Base-by-base conservation (phyloP, 1,284 basidiomycete species). In the Microbotryum intermedium region DNA sequence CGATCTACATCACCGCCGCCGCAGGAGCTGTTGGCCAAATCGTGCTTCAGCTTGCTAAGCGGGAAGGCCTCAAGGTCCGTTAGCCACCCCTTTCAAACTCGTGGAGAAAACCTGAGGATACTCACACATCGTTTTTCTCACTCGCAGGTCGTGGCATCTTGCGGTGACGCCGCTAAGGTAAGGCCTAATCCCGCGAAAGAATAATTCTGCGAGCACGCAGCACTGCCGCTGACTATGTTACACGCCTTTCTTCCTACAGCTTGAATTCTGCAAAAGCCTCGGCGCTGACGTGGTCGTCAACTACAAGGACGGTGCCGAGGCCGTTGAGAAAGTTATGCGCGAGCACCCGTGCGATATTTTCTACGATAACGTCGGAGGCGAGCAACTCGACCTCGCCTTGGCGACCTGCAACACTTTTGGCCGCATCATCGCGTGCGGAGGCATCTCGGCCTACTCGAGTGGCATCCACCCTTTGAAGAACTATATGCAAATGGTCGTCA, bases 331-430 rank as follows among this genome's bases (percentile, higher is more conserved):
- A 43, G 82, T 79, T 18, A 93, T 90, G 77, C 75, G 75, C 57
- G 72, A 81, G 30, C 82, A 90, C 61, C 51, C 52, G 0, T 42
- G 56, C 11, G 88, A 92, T 69, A 84, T 88, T 6, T 89, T 80
- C 76, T 92, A 90, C 71, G 88, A 91, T 73, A 90, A 91, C 71
- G 88, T 90, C 59, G 85, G 86, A 6, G 86, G 86, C 1, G 79
- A 83, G 66, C 82, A 80, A 49, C 78, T 92, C 65, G 85, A 68
- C 42, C 13, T 39, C 1, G 61, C 58, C 13, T 58, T 66, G 21
- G 55, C 30, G n/a, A 45, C 51, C 6, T 59, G 93, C 74, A 89
- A 89, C 57, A 80, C 82, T 67, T 77, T 82, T 55, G 90, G 88
- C 6, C 79, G 88, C 59, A 83, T 93, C 66, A 82, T 82, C 29